Conservation (phyloP, 2,329 filamentous ascomycete genomes). For the Colletotrichum sp. region DNA sequence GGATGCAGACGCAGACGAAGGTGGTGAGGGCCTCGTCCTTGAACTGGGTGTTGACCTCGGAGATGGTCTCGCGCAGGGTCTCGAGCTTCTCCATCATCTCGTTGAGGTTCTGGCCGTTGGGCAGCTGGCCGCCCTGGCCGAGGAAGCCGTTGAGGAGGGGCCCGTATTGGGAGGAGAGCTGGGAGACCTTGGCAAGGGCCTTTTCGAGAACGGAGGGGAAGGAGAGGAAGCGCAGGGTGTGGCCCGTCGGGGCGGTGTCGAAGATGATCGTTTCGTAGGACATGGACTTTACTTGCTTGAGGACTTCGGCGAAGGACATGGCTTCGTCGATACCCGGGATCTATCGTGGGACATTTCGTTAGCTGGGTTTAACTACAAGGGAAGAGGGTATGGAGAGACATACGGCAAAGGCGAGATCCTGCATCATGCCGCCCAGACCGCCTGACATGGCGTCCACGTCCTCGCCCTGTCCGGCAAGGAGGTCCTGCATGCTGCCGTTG, state of each 20-base stretch:
- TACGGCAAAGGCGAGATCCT: slow-evolving; percentile 95
- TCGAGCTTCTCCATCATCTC: slow-evolving; percentile 97
- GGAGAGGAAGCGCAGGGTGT: slow-evolving; percentile 97
- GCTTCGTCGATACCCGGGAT: slow-evolving; percentile 99
- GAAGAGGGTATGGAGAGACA: slow-evolving; percentile 34
- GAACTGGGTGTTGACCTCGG: slow-evolving; percentile 97
- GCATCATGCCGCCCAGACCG: slow-evolving; percentile 93
- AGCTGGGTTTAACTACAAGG: neutral
- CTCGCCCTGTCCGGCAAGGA: slow-evolving; percentile 79
- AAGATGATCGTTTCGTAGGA: slow-evolving; percentile 99
- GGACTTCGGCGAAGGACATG: slow-evolving; percentile 98
- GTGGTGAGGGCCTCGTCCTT: slow-evolving; percentile 95
- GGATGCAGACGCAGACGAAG: slow-evolving; percentile 98
- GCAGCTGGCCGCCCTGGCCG: slow-evolving; percentile 74
- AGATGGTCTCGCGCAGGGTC: slow-evolving; percentile 87
- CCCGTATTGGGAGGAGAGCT: slow-evolving; percentile 92
- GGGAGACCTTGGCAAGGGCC: slow-evolving; percentile 94
- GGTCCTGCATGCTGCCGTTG: slow-evolving; percentile 95
- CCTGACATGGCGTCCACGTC: slow-evolving; percentile 71
- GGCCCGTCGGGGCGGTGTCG: slow-evolving; percentile 96
- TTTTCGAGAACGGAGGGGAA: slow-evolving; percentile 99
- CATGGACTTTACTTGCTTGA: slow-evolving; percentile 98
- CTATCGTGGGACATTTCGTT: slow-evolving; percentile 46
- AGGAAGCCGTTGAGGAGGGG: slow-evolving; percentile 95
- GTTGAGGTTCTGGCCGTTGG: slow-evolving; percentile 90